Percentiles rank a stretch among this genome's conserved stretches.
Conservation (phyloP, 805 yeast genomes). For the Groenewaldozyma salmanticensis region DNA sequence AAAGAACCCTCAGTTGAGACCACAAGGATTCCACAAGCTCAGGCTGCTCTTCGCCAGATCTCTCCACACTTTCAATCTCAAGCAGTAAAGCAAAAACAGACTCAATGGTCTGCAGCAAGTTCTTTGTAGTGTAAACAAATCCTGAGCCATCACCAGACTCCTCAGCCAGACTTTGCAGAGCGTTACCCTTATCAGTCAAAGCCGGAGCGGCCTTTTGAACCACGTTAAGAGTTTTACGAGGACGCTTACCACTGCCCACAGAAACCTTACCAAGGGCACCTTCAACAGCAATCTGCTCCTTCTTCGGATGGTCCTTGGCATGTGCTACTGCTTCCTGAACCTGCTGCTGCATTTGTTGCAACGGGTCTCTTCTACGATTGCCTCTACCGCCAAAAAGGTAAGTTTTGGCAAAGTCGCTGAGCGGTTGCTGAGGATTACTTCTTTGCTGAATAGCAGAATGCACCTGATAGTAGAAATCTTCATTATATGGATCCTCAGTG, state of each 20-base stretch:
- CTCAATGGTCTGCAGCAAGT: constrained; percentile 63
- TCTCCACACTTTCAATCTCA: constrained; percentile 65
- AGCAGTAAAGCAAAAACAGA: constrained; percentile 67
- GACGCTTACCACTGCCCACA: constrained; percentile 69
- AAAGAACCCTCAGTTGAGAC: constrained; percentile 69
- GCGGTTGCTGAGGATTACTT: constrained; percentile 39
- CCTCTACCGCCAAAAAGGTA: constrained; percentile 84
- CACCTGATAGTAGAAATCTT: constrained; percentile 93
- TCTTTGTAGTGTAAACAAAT: constrained; percentile 17
- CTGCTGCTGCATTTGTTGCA: constrained; percentile 97
- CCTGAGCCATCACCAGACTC: constrained; percentile 17
- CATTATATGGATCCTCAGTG: constrained; percentile 93
- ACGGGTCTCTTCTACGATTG: constrained; percentile 45
- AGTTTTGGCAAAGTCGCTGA: constrained; percentile 84
- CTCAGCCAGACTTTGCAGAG: constrained; percentile 8
- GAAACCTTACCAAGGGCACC: constrained; percentile 89
- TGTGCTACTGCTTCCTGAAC: constrained; percentile 93
- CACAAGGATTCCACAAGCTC: constrained; percentile 40
- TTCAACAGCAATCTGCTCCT: constrained; percentile 55
- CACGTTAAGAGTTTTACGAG: constrained; percentile 70
- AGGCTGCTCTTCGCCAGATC: constrained; percentile 36
- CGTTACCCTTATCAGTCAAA: constrained; percentile 3
- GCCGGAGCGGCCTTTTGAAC: constrained; percentile 12
- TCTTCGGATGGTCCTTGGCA: constrained; percentile 73
- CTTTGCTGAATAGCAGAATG: constrained; percentile 63